Evolutionary conservation across 1,284 basidiomycete species (phyloP).

Genomic region (Wolfiporia cocos): DNA sequence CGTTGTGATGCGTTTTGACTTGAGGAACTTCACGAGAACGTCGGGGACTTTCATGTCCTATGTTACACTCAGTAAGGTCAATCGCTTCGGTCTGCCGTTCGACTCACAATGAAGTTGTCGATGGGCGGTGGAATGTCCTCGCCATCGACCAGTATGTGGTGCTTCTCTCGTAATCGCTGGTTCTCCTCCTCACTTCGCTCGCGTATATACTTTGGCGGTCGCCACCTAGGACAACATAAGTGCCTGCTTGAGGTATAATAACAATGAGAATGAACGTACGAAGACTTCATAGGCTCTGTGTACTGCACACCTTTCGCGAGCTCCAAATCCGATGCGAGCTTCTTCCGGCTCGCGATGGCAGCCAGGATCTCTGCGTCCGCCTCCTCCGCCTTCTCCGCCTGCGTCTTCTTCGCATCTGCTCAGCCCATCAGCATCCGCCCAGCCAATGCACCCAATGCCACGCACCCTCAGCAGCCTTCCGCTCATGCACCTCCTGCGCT

Average conservation of each 20-base stretch:
- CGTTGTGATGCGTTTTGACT: conserved; percentile 76
- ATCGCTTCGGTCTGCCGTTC: no score
- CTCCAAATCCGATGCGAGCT: conserved; percentile 89
- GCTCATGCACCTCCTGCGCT: conserved; percentile 87
- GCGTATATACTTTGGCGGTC: conserved; percentile 80
- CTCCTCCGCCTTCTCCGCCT: conserved; percentile 80
- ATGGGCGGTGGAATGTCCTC: conserved; percentile 93
- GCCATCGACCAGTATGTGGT: conserved; percentile 91
- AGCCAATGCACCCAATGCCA: no score
- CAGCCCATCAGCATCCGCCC: no score
- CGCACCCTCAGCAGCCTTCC: conserved; percentile 76
- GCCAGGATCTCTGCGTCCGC: conserved; percentile 87
- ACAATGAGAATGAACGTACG: conserved; percentile 38
- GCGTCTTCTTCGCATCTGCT: conserved; percentile 84
- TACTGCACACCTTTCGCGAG: conserved; percentile 91
- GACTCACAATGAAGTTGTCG: conserved; percentile 75
- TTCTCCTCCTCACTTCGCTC: conserved; percentile 67
- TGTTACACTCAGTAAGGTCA: no score
- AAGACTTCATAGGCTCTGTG: conserved; percentile 80
- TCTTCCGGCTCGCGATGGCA: conserved; percentile 86
- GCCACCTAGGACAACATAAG: conserved; percentile 57
- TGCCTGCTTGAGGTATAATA: background rate
- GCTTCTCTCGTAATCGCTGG: conserved; percentile 76
- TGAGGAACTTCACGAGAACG: conserved; percentile 78
- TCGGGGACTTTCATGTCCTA: conserved; percentile 99